phyloP scores from a whole-genome alignment of 176 grass and related monocot species.

The Ensete glaucum region DNA sequence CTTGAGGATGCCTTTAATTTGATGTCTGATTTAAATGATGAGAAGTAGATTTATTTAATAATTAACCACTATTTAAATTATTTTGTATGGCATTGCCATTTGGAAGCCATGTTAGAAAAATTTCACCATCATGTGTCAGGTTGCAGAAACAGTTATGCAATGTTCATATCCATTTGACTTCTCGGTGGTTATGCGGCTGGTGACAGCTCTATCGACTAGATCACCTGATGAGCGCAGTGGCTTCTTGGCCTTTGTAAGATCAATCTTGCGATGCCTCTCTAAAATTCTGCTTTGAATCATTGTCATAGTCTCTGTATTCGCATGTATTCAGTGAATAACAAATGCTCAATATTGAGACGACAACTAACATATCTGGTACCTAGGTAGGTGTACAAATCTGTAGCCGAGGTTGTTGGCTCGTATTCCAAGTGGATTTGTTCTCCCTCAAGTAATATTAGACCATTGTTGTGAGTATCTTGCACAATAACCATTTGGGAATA shows the following conservation, averaged over 20 bases:
- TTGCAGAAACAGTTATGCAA: conserved; percentile 67
- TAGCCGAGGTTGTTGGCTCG: conserved; percentile 81
- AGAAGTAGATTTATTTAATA: not conserved
- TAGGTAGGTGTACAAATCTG: conserved; percentile 77
- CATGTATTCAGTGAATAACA: not conserved
- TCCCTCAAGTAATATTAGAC: conserved; percentile 54
- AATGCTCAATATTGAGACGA: not conserved
- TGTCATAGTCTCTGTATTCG: not conserved
- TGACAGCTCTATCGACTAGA: conserved; percentile 61
- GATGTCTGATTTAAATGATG: not conserved
- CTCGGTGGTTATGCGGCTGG: conserved; percentile 72
- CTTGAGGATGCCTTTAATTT: not conserved
- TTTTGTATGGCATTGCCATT: not conserved
- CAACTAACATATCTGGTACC: conserved; percentile 5
- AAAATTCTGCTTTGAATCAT: not conserved
- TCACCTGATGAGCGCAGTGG: conserved; percentile 50
- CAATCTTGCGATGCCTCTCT: conserved; percentile 9
- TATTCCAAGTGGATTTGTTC: conserved; percentile 89
- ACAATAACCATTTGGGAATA: conserved; percentile 5
- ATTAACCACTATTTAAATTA: not conserved
- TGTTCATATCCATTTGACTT: conserved; percentile 58
- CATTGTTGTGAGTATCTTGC: conserved; percentile 63
- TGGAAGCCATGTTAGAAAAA: not conserved
- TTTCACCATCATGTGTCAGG: conserved; percentile 39
- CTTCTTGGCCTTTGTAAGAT: conserved; percentile 58